Base-by-base conservation (phyloP, 1,284 basidiomycete genomes). In the Mycena sp. region DNA sequence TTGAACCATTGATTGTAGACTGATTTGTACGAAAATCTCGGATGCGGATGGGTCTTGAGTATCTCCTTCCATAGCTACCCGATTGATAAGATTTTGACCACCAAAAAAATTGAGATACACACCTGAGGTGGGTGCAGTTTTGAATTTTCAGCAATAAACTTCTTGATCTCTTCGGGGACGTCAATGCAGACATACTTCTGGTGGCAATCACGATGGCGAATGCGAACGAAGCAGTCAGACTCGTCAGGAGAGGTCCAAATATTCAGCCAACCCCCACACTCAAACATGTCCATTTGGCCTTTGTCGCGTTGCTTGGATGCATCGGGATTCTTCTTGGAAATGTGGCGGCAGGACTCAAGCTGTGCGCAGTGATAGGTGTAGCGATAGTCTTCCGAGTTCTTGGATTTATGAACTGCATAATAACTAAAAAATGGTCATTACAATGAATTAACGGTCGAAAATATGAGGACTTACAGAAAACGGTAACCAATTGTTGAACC, bases 161-260 rank as follows among this genome's bases (percentile, higher is more conserved):
- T 48, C 29, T 48, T 48, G 45, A 48, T 48, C 9, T 48, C 45
- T 25, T 48, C 45, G 21, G 45, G 45, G 9, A 48, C 6, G 29
- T 48, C 45, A 30, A 48, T 48, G 21, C 45, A 48, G 12, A 28
- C 29, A 30, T 48, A 48, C n/a, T 26, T 48, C 14, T 28, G 25
- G 21, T 48, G 45, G 45, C 23, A 30, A 25, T 48, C 45, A 2
- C 16, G 17, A 29, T 61, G 58, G 21, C 32, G 41, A 16, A 53
- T 6, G 16, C 58, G 29, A 30, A 61, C 26, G 29, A 45, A 61
- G 16, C 21, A 51, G 6, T 26, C 23, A 14, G n/a, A 37, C 6
- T 41, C 43, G 25, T 60, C 28, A 2, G 16, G n/a, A 6, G 35
- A 37, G 23, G 51, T 29, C 58, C 58, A 61, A 29, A 61, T 46